A percentile compares a stretch with the other conserved stretches of the same genome.
phyloP scores from a whole-genome alignment of 1,284 basidiomycete genomes.

The Apiotrichum gamsii region DNA sequence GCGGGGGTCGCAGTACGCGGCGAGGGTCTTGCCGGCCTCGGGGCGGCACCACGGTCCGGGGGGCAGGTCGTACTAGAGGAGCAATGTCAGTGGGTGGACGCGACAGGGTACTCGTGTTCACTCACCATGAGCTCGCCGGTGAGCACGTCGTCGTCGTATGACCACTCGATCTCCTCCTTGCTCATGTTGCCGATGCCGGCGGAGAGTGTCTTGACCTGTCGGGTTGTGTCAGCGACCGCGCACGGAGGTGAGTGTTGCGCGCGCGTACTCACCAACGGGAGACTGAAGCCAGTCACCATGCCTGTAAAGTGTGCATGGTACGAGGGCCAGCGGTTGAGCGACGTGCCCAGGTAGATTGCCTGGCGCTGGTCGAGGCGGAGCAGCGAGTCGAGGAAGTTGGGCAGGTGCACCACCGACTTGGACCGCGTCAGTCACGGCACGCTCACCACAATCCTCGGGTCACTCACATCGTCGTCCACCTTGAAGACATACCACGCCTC shows the following conservation, averaged over 20 bases:
- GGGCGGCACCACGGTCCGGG: constrained; percentile 17
- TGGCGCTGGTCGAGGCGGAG: constrained; percentile 11
- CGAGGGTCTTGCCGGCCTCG: no score
- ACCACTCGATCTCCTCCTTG: constrained; percentile 10
- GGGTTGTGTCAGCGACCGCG: not conserved
- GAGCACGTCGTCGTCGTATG: constrained; percentile 23
- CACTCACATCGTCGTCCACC: constrained; percentile 21
- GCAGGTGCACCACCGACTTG: constrained; percentile 22
- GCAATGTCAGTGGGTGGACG: no score
- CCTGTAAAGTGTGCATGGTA: constrained; percentile 23
- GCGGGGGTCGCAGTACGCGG: constrained; percentile 16
- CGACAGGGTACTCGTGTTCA: no score
- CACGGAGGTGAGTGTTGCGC: no score
- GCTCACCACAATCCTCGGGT: not conserved
- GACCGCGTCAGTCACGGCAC: not conserved
- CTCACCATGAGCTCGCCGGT: constrained; percentile 30
- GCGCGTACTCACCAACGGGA: constrained; percentile 14
- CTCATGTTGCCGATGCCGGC: constrained; percentile 20
- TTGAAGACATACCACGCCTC: constrained; percentile 16
- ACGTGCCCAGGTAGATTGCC: constrained; percentile 25
- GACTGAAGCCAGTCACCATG: constrained; percentile 25
- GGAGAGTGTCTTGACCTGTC: constrained; percentile 18
- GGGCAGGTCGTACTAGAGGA: constrained; percentile 21
- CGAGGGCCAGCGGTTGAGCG: constrained; percentile 15
- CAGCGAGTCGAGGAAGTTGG: constrained; percentile 21